Evolutionary conservation across 352 stramenopile genomes (phyloP), one percentile per base, ranked within the genome.

Genomic region (Globisporangium abappressorium): DNA sequence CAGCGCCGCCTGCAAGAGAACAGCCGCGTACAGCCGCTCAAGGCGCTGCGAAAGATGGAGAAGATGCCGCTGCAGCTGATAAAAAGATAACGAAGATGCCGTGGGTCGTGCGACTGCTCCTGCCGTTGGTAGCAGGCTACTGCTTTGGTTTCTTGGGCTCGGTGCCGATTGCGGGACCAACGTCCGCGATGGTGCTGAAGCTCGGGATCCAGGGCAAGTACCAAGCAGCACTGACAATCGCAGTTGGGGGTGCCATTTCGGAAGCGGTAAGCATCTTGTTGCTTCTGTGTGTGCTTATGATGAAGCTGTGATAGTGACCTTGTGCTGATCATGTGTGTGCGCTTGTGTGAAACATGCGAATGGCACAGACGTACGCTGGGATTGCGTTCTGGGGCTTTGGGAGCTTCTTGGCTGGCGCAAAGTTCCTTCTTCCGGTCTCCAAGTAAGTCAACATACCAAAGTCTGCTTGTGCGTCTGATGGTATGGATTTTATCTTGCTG

Each of bases 361-460:
- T 20, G 22, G 2, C 60, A 33, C 30, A 94, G 89, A 95, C 88
- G 41, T 96, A 96, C 56, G 89, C 89, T 14, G 87, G 85, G 1
- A 91, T 96, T 43, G 89, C 89, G 53, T 96, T 95, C 57, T 96
- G 89, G 89, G 89, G 89, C 24, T 96, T 96, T 75, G 89, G 89
- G 2, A 95, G 87, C 70, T 95, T 96, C 61, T 71, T 96, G 38
- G 87, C 87, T 1, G 87, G 89, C 8, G 81, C 86, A 41, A 93
- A 93, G 65, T 94, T 91, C 66, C 64, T 96, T 18, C 54, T 96
- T 15, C 89, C 89, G 9, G 70, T 93, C 6, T 95, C 89, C 62
- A 95, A 96, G 89, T 96, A 82, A 34, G 85, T 36, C 18, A 22
- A 20, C 43, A 1, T 49, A 4, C 8, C 14, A 41, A 33, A 30